phyloP scores from a whole-genome alignment of 2,329 filamentous ascomycete species.

The Chaetomiaceae sp. region DNA sequence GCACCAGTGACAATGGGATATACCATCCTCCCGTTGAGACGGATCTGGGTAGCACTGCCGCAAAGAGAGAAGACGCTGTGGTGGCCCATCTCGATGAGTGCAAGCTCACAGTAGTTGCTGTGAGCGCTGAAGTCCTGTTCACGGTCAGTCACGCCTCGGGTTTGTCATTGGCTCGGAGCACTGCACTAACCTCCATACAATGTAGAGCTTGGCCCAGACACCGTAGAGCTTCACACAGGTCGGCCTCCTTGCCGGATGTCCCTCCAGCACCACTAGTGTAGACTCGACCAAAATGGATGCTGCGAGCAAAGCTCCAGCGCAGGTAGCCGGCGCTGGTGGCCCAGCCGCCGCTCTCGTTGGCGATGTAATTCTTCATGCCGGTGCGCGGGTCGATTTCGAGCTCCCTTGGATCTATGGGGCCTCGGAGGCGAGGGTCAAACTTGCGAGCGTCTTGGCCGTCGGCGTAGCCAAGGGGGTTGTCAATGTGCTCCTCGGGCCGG shows the following conservation, averaged over 20 bases:
- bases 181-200: conserved; percentile 54
- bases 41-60: conserved; percentile 62
- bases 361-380: conserved; percentile 99
- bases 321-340: conserved; percentile 86
- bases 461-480: conserved; percentile 80
- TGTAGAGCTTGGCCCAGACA: conserved; percentile 73
- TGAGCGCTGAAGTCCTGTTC: conserved; percentile 66
- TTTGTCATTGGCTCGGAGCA: not conserved
- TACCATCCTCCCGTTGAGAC: conserved; percentile 60
- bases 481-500: conserved; percentile 68
- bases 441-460: conserved; percentile 81
- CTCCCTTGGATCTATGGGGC: conserved; percentile 67
- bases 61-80: conserved; percentile 69
- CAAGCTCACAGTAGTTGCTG: conserved; percentile 79
- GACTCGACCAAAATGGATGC: conserved; percentile 72
- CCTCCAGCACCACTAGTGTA: conserved; percentile 63
- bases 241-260: conserved; percentile 63
- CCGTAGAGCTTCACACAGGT: conserved; percentile 74
- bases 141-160: not conserved
- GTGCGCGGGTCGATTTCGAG: conserved; percentile 69
- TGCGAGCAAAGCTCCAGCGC: conserved; percentile 66
- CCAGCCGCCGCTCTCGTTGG: conserved; percentile 83
- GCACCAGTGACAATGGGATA: conserved; percentile 66
- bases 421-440: conserved; percentile 75
- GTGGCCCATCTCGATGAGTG: conserved; percentile 67